Evolutionary conservation across 352 stramenopile species (phyloP).

Genomic region (Peronospora tabacina): DNA sequence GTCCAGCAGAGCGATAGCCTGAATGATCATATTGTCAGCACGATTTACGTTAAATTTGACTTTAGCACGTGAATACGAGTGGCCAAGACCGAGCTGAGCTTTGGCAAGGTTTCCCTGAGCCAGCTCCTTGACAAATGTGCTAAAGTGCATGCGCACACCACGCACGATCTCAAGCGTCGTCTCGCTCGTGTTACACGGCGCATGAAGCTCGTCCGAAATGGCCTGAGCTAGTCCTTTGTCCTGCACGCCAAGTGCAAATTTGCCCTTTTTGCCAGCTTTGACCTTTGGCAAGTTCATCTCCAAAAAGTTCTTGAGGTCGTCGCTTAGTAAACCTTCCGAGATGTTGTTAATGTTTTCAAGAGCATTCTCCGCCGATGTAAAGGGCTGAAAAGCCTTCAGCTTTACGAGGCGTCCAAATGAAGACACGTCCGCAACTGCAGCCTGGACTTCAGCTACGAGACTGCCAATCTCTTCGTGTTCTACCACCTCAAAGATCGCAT

Average conservation of each 20-base stretch:
- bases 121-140: slow-evolving; percentile 97
- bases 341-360: slow-evolving; percentile 99
- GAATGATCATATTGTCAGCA: slow-evolving; percentile 99
- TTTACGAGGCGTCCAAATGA: slow-evolving; percentile 96
- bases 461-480: slow-evolving; percentile 95
- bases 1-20: slow-evolving; percentile 98
- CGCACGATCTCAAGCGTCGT: slow-evolving; percentile 94
- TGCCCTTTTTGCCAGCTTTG: slow-evolving; percentile 87
- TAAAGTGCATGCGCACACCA: slow-evolving; percentile 95
- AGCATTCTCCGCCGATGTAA: slow-evolving; percentile 97
- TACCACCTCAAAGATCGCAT: slow-evolving; percentile 97
- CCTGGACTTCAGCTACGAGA: slow-evolving; percentile 85
- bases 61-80: slow-evolving; percentile 98
- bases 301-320: slow-evolving; percentile 97
- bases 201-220: slow-evolving; percentile 91
- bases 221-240: slow-evolving; percentile 91
- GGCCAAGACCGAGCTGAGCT: slow-evolving; percentile 97
- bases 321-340: slow-evolving; percentile 89
- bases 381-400: slow-evolving; percentile 99
- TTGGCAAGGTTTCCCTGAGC: slow-evolving; percentile 93
- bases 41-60: slow-evolving; percentile 99
- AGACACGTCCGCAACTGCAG: slow-evolving; percentile 89
- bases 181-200: slow-evolving; percentile 97
- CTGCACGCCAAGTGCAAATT: slow-evolving; percentile 88
- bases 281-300: slow-evolving; percentile 99